Percentiles rank a stretch among this genome's conserved stretches.
Evolutionary conservation across 306 rosid species (phyloP).

Genomic region (Sicyos baderoa): DNA sequence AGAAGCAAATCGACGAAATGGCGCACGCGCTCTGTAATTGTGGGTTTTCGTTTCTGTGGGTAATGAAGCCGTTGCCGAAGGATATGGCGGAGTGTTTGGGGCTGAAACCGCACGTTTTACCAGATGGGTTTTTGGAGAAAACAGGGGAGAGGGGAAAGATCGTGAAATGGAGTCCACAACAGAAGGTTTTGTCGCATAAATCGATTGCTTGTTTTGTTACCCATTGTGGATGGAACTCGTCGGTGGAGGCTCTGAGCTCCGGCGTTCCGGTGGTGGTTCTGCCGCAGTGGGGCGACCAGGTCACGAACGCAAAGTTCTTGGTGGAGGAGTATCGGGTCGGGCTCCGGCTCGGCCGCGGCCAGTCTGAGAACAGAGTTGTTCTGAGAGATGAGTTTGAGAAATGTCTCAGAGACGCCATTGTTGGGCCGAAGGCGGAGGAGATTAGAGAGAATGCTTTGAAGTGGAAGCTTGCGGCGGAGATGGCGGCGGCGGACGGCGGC

Average conservation of each 20-base stretch:
- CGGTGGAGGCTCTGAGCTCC: slow-evolving; percentile 40
- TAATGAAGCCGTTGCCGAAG: slow-evolving; percentile 28
- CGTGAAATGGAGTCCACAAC: slow-evolving; percentile 54
- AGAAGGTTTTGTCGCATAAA: slow-evolving; percentile 39
- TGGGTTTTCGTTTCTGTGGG: slow-evolving; percentile 44
- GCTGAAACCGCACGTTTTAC: slow-evolving; percentile 26
- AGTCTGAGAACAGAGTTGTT: slow-evolving; percentile 26
- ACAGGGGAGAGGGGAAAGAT: slow-evolving; percentile 34
- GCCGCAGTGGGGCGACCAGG: slow-evolving; percentile 83
- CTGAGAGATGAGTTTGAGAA: slow-evolving; percentile 27
- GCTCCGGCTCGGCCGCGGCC: slow-evolving; percentile 29
- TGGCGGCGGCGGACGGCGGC: slow-evolving; percentile 30
- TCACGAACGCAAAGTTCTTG: slow-evolving; percentile 52
- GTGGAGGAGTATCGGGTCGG: slow-evolving; percentile 41
- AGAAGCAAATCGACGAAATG: slow-evolving; percentile 44
- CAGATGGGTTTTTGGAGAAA: slow-evolving; percentile 37
- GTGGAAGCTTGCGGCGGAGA: slow-evolving; percentile 31
- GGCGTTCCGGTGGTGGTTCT: slow-evolving; percentile 54
- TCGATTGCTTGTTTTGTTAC: slow-evolving; percentile 51
- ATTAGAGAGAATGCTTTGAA: slow-evolving; percentile 31
- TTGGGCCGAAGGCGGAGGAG: slow-evolving; percentile 24
- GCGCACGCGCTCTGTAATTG: slow-evolving; percentile 37
- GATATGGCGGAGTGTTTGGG: not conserved
- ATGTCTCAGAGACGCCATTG: slow-evolving; percentile 34
- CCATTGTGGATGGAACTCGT: slow-evolving; percentile 70